Conservation (phyloP, 2,329 filamentous ascomycete species). For the Septoria linicola region DNA sequence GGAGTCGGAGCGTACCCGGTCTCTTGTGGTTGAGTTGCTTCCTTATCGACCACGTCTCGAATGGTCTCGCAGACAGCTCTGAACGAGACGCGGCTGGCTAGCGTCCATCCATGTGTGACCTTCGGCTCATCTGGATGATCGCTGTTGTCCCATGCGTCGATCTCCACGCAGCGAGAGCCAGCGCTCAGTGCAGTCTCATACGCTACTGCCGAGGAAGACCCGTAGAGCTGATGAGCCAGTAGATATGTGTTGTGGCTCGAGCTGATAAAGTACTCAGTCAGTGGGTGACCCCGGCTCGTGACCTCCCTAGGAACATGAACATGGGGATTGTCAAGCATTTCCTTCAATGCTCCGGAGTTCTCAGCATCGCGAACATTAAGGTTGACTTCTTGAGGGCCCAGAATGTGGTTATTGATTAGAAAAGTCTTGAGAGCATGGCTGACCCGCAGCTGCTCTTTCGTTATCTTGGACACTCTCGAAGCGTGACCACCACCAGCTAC, state of each 20-base stretch:
- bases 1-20: constrained; percentile 52
- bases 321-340: constrained; percentile 58
- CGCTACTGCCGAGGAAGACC: constrained; percentile 60
- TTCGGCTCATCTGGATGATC: constrained; percentile 63
- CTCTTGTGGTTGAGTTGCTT: constrained; percentile 49
- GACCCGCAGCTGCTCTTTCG: constrained; percentile 57
- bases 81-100: constrained; percentile 66
- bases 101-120: constrained; percentile 68
- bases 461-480: constrained; percentile 49
- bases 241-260: constrained; percentile 74
- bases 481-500: constrained; percentile 62
- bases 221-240: constrained; percentile 67
- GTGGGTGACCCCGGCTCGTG: constrained; percentile 58
- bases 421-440: constrained; percentile 59
- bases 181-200: constrained; percentile 63
- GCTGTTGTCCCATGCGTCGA: constrained; percentile 69
- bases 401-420: constrained; percentile 53
- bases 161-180: constrained; percentile 69
- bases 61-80: constrained; percentile 65
- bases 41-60: constrained; percentile 60
- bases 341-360: constrained; percentile 49
- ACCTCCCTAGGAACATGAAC: constrained; percentile 56
- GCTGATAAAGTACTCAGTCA: constrained; percentile 71
- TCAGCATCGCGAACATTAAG: constrained; percentile 43
- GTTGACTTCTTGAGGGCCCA: constrained; percentile 51